These are phyloP conservation scores for Phytophthora pisi DNA, from an alignment of 352 stramenopile genomes.

Conservation along the genomic window DNA sequence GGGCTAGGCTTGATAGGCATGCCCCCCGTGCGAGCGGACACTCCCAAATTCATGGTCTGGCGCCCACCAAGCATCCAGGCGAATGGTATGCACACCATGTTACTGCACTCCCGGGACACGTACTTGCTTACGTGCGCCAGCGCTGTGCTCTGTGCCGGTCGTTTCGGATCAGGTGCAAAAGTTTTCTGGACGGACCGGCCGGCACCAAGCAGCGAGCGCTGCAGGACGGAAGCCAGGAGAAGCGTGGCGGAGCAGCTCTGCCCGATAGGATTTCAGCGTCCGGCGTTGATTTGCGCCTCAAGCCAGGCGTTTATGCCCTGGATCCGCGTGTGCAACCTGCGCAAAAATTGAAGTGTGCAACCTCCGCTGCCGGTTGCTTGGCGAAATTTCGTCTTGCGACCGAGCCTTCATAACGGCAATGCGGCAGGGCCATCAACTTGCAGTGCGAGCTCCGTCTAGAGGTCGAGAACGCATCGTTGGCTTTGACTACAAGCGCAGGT, in stretches of 20 bases:
- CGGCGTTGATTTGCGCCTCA: conserved; percentile 8
- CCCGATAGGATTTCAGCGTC: background rate
- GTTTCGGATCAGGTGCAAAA: conserved; percentile 8
- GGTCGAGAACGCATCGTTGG: background rate
- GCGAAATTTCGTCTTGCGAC: background rate
- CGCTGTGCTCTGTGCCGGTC: background rate
- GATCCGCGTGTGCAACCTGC: conserved; percentile 15
- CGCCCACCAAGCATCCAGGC: background rate
- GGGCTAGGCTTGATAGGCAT: background rate
- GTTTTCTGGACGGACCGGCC: conserved; percentile 3
- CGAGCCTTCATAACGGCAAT: no score
- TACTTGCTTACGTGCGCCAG: background rate
- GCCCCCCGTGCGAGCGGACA: background rate
- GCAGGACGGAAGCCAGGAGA: background rate
- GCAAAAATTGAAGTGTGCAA: conserved; percentile 26
- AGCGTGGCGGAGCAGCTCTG: background rate
- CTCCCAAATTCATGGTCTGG: background rate
- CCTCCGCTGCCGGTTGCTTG: background rate
- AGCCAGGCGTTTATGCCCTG: conserved; percentile 16
- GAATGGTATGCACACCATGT: background rate
- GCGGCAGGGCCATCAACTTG: no score
- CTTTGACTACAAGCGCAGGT: background rate
- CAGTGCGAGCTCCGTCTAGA: background rate
- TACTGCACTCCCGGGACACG: background rate
- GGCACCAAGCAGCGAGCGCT: background rate